Percentiles rank a stretch among this genome's conserved stretches.
phyloP scores from a whole-genome alignment of 768 basidiomycete species.

The Tricholoma hemisulphureum region DNA sequence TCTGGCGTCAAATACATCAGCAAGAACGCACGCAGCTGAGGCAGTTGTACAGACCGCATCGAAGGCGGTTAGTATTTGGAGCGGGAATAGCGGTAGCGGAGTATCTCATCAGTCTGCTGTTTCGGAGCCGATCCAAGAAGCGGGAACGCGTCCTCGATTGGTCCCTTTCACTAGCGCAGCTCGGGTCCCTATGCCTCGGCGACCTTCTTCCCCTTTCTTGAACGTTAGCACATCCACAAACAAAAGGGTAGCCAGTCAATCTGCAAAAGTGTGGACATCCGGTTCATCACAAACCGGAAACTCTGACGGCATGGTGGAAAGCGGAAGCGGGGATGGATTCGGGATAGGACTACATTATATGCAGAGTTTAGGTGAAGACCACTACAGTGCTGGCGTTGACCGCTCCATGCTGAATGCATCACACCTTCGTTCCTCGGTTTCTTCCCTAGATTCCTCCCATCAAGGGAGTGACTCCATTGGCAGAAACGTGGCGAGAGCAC shows the following conservation, averaged over 20 bases:
- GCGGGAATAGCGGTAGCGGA: constrained; percentile 40
- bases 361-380: constrained; percentile 61
- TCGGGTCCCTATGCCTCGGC: constrained; percentile 60
- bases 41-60: constrained; percentile 47
- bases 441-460: constrained; percentile 62
- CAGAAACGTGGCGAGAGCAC: constrained; percentile 38
- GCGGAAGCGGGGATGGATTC: constrained; percentile 60
- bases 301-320: constrained; percentile 27
- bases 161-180: constrained; percentile 71
- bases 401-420: constrained; percentile 18
- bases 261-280: constrained; percentile 51
- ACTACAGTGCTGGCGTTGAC: constrained; percentile 9
- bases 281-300: constrained; percentile 3
- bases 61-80: constrained; percentile 54
- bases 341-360: constrained; percentile 71
- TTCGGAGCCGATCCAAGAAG: constrained; percentile 28
- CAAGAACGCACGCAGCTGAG: constrained; percentile 39
- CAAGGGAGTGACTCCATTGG: constrained; percentile 31
- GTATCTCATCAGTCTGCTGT: constrained; percentile 37
- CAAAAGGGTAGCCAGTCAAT: constrained; percentile 60
- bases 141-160: constrained; percentile 51
- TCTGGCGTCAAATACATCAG: constrained; percentile 32
- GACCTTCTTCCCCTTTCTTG: constrained; percentile 32
- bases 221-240: constrained; percentile 23
- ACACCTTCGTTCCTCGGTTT: constrained; percentile 30